Percentiles rank a stretch among this genome's conserved stretches.
These are phyloP conservation scores for Cutaneotrichosporon spelunceum DNA, from an alignment of 1,284 basidiomycete species.

Conservation along the genomic window DNA sequence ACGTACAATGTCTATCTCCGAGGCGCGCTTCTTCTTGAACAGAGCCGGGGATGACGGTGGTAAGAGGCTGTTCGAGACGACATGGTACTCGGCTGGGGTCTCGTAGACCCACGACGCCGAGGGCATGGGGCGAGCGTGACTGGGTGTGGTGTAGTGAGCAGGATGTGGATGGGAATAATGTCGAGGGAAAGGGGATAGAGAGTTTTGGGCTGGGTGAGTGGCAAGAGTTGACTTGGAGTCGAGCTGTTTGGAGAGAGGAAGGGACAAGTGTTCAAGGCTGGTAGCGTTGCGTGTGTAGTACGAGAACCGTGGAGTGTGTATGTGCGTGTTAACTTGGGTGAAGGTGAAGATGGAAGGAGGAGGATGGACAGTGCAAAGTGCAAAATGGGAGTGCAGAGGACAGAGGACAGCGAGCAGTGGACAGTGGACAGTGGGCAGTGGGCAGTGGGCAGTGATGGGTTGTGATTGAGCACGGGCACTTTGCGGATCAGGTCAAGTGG, in stretches of 20 bases:
- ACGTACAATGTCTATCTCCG: slow-evolving; percentile 2
- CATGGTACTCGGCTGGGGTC: slow-evolving; percentile 19
- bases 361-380: background rate
- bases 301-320: no score
- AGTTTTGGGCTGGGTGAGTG: background rate
- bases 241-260: background rate
- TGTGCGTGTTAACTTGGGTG: no score
- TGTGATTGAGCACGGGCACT: background rate
- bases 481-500: background rate
- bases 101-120: slow-evolving; percentile 19
- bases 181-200: background rate
- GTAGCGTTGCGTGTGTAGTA: no score
- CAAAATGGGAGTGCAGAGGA: background rate
- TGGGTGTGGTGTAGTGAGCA: background rate
- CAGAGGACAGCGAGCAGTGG: background rate
- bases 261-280: no score
- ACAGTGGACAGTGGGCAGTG: background rate
- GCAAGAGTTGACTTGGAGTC: background rate
- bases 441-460: background rate
- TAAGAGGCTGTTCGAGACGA: slow-evolving; percentile 2
- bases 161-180: background rate
- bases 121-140: background rate
- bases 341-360: background rate
- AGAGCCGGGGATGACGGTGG: background rate
- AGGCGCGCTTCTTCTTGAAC: slow-evolving; percentile 7